phyloP scores from a whole-genome alignment of 352 stramenopile genomes.

The Pythium utonaiense region DNA sequence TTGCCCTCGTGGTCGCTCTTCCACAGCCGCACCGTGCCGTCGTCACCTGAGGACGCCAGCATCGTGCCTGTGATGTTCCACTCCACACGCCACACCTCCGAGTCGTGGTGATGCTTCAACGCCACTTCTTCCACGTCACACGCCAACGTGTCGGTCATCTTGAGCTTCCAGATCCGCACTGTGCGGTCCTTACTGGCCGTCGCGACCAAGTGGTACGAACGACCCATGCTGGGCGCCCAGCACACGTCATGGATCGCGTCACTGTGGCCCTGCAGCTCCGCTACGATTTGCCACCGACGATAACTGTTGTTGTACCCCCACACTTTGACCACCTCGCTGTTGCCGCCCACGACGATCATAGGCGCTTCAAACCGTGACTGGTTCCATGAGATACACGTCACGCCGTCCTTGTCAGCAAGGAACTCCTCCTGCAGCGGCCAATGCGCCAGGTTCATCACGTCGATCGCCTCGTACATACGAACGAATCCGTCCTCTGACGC shows the following conservation, averaged over 20 bases:
- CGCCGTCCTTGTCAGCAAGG: conserved; percentile 77
- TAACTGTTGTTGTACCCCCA: conserved; percentile 91
- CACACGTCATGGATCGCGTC: conserved; percentile 93
- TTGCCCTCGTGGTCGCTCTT: conserved; percentile 91
- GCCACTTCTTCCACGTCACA: conserved; percentile 72
- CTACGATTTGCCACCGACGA: conserved; percentile 82
- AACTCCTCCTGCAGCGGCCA: conserved; percentile 91
- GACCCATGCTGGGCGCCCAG: conserved; percentile 95
- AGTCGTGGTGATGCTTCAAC: conserved; percentile 82
- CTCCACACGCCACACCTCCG: conserved; percentile 94
- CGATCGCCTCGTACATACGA: conserved; percentile 94
- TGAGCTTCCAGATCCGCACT: conserved; percentile 83
- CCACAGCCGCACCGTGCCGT: conserved; percentile 94
- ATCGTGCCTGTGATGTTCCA: conserved; percentile 97
- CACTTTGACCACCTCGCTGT: conserved; percentile 84
- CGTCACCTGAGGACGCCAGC: conserved; percentile 91
- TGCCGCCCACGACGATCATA: conserved; percentile 93
- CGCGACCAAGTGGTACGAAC: conserved; percentile 91
- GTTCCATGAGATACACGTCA: conserved; percentile 94
- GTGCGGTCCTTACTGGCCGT: conserved; percentile 91
- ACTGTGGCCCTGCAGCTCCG: conserved; percentile 79
- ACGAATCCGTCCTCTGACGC: conserved; percentile 93
- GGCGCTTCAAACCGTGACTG: conserved; percentile 91
- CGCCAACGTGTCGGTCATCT: conserved; percentile 65
- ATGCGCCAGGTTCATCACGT: conserved; percentile 95